Evolutionary conservation across 371 early-diverging fungal genomes (phyloP), one percentile per base, ranked within the genome.

Genomic region (Mortierella sp.): DNA sequence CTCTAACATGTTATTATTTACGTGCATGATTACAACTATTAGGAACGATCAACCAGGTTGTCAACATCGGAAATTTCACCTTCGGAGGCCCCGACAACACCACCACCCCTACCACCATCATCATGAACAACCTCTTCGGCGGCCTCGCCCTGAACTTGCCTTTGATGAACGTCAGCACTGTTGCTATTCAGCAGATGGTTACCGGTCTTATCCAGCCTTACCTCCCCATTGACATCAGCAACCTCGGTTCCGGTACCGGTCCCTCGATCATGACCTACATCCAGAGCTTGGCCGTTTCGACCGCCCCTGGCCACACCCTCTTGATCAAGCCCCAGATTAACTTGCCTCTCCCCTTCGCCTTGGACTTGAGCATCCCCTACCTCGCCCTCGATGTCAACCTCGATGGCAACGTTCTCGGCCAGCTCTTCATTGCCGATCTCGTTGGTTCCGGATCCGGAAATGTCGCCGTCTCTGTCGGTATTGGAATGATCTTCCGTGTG

Each of bases 291-390:
- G 82, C 85, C 35, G 46, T 85, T 60, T 81, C 81, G 16, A 85
- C 85, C 49, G 74, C 85, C 12, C 76, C 85, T 16, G 85, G 85
- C 18, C 85, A 85, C 72, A 85, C 85, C 48, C 74, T 85, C 70
- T 71, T 85, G 85, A 74, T 85, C 49, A 46, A 76, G 41, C 85
- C 85, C 41, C 49, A 71, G 77, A 81, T 85, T 51, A 75, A 78
- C 72, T 29, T 85, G 24, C 85, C 85, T 29, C 32, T 85, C 41
- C 79, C 79, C 49, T 85, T 85, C 54, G 82, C 72, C 11, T 56
- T 85, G 14, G 85, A 85, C 58, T 44, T 85, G 48, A 81, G 81
- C 75, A 81, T 85, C 70, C 85, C 85, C n/a, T 85, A 85, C 79
- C 71, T 85, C 51, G 74, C 81, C 38, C 41, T 85, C 48, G 82